Base-by-base conservation (phyloP, 805 yeast genomes). In the Cyberlindnera mississippiensis region DNA sequence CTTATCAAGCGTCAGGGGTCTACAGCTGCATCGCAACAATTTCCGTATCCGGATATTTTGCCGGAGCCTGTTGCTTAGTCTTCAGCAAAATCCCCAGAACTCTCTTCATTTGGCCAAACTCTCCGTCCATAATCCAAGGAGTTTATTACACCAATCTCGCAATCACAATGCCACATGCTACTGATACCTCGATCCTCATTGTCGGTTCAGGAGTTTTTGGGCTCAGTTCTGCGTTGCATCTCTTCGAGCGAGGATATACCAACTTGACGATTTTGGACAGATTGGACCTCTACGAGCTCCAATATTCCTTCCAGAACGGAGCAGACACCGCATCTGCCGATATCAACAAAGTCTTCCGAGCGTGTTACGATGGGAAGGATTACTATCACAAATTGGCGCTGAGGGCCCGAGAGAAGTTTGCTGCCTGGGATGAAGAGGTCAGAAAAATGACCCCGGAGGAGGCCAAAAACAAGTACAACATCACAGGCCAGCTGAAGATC, bases 201-300 rank as follows among this genome's bases (percentile, higher is more conserved):
- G 62, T 73, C 11, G 78, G 78, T 3, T 63, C 73, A 11, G 78
- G 78, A 13, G 73, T 65, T 7, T 72, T 71, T 57, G 78, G 78
- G 1, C 56, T 72, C 4, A 68, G 76, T 19, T 61, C 67, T 13
- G 78, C 78, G 7, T 53, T 61, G 9, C 63, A 70, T 35, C 57
- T 73, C 10, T 57, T 62, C 1, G 42, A 59, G 29, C 53, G 46
- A 8, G 73, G 73, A 0, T 68, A 68, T 45, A 53, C 36, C 4
- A 50, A 68, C 38, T 57, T 70, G 39, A 61, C 66, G 1, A 60
- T 70, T 0, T 61, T 62, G 46, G 73, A 70, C 40, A 53, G 64
- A 35, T 40, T 64, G n/a, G 64, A 65, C 37, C 53, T 62, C 27
- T 46, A 51, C 28, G 30, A 42, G 8, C 47, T 55, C 31, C 42